Evolutionary conservation across 2,329 filamentous ascomycete species (phyloP), one percentile per base, ranked within the genome.

Genomic region (Colletotrichum liriopes): DNA sequence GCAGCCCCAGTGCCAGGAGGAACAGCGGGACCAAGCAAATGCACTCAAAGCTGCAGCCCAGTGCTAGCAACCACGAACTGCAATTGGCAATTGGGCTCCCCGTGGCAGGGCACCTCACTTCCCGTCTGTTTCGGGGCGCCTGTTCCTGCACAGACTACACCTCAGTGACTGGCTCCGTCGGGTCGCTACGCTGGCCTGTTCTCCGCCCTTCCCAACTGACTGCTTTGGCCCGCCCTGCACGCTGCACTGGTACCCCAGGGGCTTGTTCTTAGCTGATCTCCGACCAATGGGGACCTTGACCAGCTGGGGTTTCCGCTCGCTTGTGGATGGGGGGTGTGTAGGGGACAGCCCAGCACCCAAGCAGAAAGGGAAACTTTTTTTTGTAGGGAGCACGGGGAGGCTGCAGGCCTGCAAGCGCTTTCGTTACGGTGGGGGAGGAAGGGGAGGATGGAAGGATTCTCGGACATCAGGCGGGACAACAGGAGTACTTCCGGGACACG

Each of bases 81-180:
- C 35, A 49, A 51, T 51, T 49, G 26, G 43, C 16, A 16, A 51
- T 63, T 63, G 47, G 60, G 60, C 45, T 51, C 18, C 32, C 56
- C 23, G 14, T 18, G 56, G 23, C 59, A 35, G n/a, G 29, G 60
- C 37, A 41, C 51, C 49, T 55, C 37, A 43, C 49, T 55, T 61
- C 26, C 26, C 35, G 45, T 67, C 55, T 64, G 67, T 71, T 73
- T 73, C 49, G 71, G 55, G 67, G 61, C 49, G 60, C 67, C 62
- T 65, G 67, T 62, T 71, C 67, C 67, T 71, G 67, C 67, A 71
- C 71, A 71, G 71, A 61, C 55, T 58, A 3, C 55, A 41, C n/a
- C 54, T 56, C 54, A 56, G 54, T 56, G 35, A 56, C 67, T 66
- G 60, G 69, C 69, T 60, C 58, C 20, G 52, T 54, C 20, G 49